These are phyloP conservation scores for Trichophyton verrucosum DNA, from an alignment of 2,329 filamentous ascomycete species.

Conservation along the genomic window DNA sequence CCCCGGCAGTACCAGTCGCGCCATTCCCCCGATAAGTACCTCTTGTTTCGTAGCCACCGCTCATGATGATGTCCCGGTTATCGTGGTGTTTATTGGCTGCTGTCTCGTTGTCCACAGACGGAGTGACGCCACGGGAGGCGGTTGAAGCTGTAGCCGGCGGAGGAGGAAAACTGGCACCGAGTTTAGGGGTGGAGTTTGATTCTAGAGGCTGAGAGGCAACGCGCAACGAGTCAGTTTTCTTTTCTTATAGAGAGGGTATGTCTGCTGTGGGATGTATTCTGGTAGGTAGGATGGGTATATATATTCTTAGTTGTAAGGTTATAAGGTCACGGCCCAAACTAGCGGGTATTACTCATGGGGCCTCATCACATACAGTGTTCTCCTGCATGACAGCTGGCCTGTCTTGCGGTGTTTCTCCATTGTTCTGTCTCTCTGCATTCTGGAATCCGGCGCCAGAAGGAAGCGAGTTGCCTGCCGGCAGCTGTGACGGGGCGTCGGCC, in stretches of 20 bases:
- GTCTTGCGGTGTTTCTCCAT: slow-evolving; percentile 4
- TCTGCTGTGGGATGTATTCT: background rate
- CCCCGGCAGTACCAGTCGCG: background rate
- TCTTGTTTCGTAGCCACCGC: slow-evolving; percentile 6
- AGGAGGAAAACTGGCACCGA: background rate
- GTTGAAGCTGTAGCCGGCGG: slow-evolving; percentile 1
- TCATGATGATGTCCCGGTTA: slow-evolving; percentile 12
- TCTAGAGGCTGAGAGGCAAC: background rate
- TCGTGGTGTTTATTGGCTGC: slow-evolving; percentile 1
- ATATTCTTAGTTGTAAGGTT: background rate
- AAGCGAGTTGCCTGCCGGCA: background rate
- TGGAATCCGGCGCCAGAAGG: slow-evolving; percentile 1
- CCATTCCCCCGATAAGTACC: background rate
- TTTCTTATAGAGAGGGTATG: background rate
- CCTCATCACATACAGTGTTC: slow-evolving; percentile 10
- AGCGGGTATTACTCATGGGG: background rate
- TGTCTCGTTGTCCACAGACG: background rate
- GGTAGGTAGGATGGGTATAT: background rate
- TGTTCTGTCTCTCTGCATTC: background rate
- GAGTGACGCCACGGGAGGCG: background rate
- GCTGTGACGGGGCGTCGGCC: slow-evolving; percentile 6
- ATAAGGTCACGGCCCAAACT: background rate
- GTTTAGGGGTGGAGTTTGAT: background rate
- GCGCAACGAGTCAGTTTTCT: background rate
- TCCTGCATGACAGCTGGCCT: slow-evolving; percentile 7